Evolutionary conservation across 305 asterid species (phyloP), one percentile per base, ranked within the genome.

Genomic region (Solanum chacoense): DNA sequence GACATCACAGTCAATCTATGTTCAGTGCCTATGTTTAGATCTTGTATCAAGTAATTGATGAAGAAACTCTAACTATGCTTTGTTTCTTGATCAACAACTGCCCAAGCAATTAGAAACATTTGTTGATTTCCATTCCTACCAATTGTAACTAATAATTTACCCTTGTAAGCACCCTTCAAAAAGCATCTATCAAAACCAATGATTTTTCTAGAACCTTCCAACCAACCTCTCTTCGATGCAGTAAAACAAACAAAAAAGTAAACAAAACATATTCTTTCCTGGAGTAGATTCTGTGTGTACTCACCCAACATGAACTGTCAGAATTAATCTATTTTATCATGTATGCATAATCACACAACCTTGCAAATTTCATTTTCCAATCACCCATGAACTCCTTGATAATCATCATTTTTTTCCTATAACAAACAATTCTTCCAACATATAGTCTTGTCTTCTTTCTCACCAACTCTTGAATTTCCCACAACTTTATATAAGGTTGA

Each of bases 331-430:
- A 0, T 28, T 28, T 71, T 12, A 28, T 71, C 35, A 13, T 0
- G 3, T 28, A 11, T 71, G 1, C 2, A 13, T 13, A 28, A 13
- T 71, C 22, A 28, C 35, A 26, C 6, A 71, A 71, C 16, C 3
- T 71, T 28, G 11, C 4, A 71, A 71, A 12, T 2, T 11, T 2
- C 5, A 71, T 28, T 5, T 71, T 28, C 0, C 11, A 71, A 69
- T 71, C 1, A 28, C 35, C 5, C 6, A 71, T 5, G 10, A 12
- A 71, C 22, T 71, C 11, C 77, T 71, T 5, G 16, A 71, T 13
- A 13, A 28, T 12, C 4, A 0, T 28, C 18, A 12, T 0, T 3
- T 12, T 71, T 26, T 2, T 0, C 5, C 3, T 28, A 12, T 12
- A 34, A 22, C 45, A 18, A 75, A 20, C 8, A 8, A 1, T 20